Evolutionary conservation across 371 early-diverging fungal genomes (phyloP), one percentile per base, ranked within the genome.

Genomic region (Lichtheimia ramosa): DNA sequence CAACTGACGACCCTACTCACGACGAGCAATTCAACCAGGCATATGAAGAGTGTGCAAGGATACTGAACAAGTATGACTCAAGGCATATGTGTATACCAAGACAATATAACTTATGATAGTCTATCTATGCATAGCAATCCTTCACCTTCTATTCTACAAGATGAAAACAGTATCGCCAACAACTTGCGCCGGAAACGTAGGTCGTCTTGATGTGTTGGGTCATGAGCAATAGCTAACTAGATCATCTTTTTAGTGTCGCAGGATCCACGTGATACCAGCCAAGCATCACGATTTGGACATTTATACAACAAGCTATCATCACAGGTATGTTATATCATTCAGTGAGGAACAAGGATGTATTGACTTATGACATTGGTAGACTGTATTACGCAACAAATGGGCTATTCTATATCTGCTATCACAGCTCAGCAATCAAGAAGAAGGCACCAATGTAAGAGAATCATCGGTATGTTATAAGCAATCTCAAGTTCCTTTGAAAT

Each of bases 391-490:
- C 23, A 79, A 84, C 39, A 86, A 82, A 67, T 92, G 93, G 92
- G 78, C 93, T 12, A 78, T 85, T 20, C 74, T 93, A 1, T 89
- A 93, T 61, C 77, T 92, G 40, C 66, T 94, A 49, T 72, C 78
- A 4, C 77, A 82, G 3, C 41, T 88, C 28, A 80, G 85, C 39
- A 77, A 83, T 43, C 73, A 61, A 20, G 58, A 66, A 4, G 64
- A 51, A 40, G 48, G 1, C 2, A 34, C 6, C 34, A 34, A 34
- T 34, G 2, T 34, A 34, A 10, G 60, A 43, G 58, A 57, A 20
- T 58, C 61, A 34, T 18, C 54, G 42, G 39, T 46, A 2, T 50
- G 56, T 18, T 63, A 48, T 41, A 46, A 24, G 21, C 15, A 16
- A 14, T 14, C 48, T 49, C 15, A 54, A 59, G 46, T 42, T 58